phyloP scores from a whole-genome alignment of 805 yeast species.

The Candida ulmi region DNA sequence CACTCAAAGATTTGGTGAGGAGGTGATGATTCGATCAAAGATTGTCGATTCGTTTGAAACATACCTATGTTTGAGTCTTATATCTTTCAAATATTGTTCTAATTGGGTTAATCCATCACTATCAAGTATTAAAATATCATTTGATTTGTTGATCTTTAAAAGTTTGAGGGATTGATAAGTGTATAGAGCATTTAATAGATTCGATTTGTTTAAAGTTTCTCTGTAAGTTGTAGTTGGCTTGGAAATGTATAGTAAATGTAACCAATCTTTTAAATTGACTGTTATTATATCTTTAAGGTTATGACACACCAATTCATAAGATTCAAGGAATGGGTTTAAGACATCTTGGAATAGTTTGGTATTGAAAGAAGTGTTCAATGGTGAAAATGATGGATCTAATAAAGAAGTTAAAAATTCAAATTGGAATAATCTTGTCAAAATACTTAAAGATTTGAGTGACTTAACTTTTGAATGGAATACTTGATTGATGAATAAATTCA shows the following conservation, averaged over 20 bases:
- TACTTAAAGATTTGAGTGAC: conserved; percentile 3
- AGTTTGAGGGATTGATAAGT: conserved; percentile 15
- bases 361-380: not conserved
- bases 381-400: no score
- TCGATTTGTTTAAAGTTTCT: conserved; percentile 19
- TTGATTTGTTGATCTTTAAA: conserved; percentile 7
- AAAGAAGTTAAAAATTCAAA: conserved; percentile 16
- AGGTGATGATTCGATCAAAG: no score
- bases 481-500: conserved; percentile 16
- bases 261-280: conserved; percentile 15
- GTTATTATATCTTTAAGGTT: conserved; percentile 12
- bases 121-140: conserved; percentile 11
- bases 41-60: no score
- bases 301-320: conserved; percentile 16
- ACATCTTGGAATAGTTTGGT: conserved; percentile 9
- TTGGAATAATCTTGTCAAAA: conserved; percentile 11
- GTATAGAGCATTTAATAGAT: conserved; percentile 16
- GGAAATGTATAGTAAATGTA: conserved; percentile 16
- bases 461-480: conserved; percentile 9
- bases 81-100: conserved; percentile 6
- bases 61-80: not conserved
- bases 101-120: conserved; percentile 7
- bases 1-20: no score
- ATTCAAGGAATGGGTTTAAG: conserved; percentile 18
- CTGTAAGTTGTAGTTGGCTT: conserved; percentile 7